Base-by-base conservation (phyloP, 441 rosid species). In the Erysimum pusillum region DNA sequence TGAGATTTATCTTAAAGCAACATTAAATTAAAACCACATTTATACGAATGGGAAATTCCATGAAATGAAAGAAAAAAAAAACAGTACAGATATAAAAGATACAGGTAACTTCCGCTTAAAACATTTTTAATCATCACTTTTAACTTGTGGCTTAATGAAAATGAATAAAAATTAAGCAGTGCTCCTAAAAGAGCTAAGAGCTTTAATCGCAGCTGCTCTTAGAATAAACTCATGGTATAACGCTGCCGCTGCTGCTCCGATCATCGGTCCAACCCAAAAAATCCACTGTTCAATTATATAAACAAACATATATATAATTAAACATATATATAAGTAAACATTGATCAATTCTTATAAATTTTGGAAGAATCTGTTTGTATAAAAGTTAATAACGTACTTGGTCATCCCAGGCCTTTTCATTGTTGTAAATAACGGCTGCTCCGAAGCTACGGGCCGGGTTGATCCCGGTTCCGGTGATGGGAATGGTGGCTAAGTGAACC, bases 391-490 rank as follows among this genome's bases (percentile, higher is more conserved):
- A 5, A 49, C 56, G 28, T 83, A 90, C 96, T 71, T 90, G 97
- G 65, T 91, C 92, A 71, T 89, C 93, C 96, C 96, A 91, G 17
- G 89, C 89, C 74, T 89, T 87, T 0, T 83, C 85, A n/a, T 81
- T 8, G 87, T 87, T 85, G 87, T 78, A 87, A 32, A 90, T 86
- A 52, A 90, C 90, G 32, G 96, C 96, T 56, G 96, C 96, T 54
- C 96, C 96, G 5, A 90, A 85, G 63, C 96, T 90, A 81, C 96
- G 88, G 4, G 93, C 93, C 18, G 96, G 96, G 86, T 90, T 90
- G 76, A 90, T 90, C 49, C 95, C 92, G 15, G 95, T 90, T 32
- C 93, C 96, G 53, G 93, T 88, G 32, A 90, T 80, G 11, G 96
- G 96, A 39, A 90, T 90, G n/a, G 95, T 90, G 41, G 92, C 92